Evolutionary conservation across 192 early-diverging fungal genomes (phyloP).

Genomic region (Pilobolus umbonatus): DNA sequence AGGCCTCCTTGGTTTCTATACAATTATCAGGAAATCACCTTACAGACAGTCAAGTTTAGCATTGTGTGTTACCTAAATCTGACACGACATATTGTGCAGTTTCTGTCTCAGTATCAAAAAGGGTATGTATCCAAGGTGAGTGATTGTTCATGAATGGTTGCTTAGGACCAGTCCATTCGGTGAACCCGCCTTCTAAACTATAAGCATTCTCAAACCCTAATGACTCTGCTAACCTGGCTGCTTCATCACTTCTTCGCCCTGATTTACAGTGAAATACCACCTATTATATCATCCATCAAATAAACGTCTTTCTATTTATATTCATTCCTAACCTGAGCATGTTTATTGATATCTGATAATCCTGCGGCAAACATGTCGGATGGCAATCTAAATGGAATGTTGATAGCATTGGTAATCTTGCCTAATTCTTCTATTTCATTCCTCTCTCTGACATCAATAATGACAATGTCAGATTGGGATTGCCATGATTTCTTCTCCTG

Average conservation of each 20-base stretch:
- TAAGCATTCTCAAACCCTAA: conserved; percentile 22
- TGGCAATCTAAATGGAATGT: conserved; percentile 25
- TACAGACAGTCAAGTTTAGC: not conserved
- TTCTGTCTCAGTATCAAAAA: conserved; percentile 25
- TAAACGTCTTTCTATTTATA: not conserved
- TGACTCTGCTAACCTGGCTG: conserved; percentile 7
- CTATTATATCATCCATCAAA: not conserved
- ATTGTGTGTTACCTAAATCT: conserved; percentile 24
- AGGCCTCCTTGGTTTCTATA: conserved; percentile 24
- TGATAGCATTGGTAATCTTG: conserved; percentile 22
- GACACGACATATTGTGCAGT: conserved; percentile 31
- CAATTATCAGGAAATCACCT: not conserved
- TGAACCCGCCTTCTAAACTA: conserved; percentile 22
- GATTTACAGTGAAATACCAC: conserved; percentile 29
- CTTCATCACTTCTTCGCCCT: conserved; percentile 22
- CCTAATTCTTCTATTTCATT: conserved; percentile 24
- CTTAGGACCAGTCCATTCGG: conserved; percentile 13
- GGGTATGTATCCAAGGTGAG: conserved; percentile 28
- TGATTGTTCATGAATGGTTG: conserved; percentile 30
- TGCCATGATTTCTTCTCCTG: not conserved
- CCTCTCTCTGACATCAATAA: conserved; percentile 25
- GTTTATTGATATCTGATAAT: conserved; percentile 27
- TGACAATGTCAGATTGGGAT: not conserved
- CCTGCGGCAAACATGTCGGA: conserved; percentile 19
- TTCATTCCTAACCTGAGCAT: conserved; percentile 17